Percentiles rank a stretch among this genome's conserved stretches.
phyloP scores from a whole-genome alignment of 2,329 filamentous ascomycete species.

The Pyricularia sp. region DNA sequence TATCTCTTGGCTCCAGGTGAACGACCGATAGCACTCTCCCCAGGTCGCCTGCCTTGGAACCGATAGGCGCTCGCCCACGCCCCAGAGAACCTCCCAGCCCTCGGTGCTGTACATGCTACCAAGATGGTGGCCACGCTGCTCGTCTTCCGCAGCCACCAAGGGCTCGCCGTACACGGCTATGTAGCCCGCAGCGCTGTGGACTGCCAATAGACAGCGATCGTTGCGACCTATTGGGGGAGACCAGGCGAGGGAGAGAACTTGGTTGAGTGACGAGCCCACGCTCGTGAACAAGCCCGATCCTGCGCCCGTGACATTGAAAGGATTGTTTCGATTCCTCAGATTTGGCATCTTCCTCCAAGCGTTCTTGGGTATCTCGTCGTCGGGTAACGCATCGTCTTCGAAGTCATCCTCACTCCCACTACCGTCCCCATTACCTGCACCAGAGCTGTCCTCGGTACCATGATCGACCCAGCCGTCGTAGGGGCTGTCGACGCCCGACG shows the following conservation, averaged over 20 bases:
- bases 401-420: slow-evolving; percentile 12
- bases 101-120: slow-evolving; percentile 21
- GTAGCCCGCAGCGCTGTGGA: slow-evolving; percentile 39
- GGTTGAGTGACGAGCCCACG: slow-evolving; percentile 41
- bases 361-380: slow-evolving; percentile 16
- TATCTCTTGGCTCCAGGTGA: slow-evolving; percentile 42
- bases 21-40: slow-evolving; percentile 37
- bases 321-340: slow-evolving; percentile 13
- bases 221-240: slow-evolving; percentile 50
- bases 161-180: slow-evolving; percentile 42
- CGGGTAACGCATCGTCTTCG: slow-evolving; percentile 13
- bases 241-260: slow-evolving; percentile 45
- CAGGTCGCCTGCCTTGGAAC: slow-evolving; percentile 31
- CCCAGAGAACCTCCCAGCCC: slow-evolving; percentile 47
- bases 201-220: slow-evolving; percentile 38
- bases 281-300: slow-evolving; percentile 35
- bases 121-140: slow-evolving; percentile 11
- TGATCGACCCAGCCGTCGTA: slow-evolving; percentile 10
- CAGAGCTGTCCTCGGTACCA: slow-evolving; percentile 6
- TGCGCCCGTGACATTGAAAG: slow-evolving; percentile 26
- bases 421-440: slow-evolving; percentile 6
- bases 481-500: slow-evolving; percentile 24
- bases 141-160: slow-evolving; percentile 5
- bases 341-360: neutral
- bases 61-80: slow-evolving; percentile 40